A percentile compares a stretch with the other conserved stretches of the same genome.
Conservation (phyloP, 2,329 filamentous ascomycete genomes). For the Aspergillus glaucus region DNA sequence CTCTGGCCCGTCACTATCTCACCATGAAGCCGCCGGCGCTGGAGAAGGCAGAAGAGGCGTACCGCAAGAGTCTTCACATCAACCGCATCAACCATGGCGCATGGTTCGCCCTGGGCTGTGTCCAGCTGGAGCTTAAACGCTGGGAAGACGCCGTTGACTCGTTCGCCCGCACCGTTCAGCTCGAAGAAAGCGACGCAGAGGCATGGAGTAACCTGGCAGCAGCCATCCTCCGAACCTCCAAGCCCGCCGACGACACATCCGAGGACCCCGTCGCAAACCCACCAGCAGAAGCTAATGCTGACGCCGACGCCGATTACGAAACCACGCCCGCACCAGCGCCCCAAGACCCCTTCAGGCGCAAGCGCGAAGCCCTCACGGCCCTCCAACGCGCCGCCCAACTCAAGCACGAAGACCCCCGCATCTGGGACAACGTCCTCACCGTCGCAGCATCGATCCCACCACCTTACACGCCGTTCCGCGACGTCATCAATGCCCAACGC, state of each 20-base stretch:
- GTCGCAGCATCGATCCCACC: conserved; percentile 73
- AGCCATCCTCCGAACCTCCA: conserved; percentile 56
- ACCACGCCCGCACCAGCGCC: neutral
- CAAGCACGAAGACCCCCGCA: conserved; percentile 79
- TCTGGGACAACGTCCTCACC: conserved; percentile 95
- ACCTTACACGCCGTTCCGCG: conserved; percentile 57
- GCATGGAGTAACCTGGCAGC: conserved; percentile 94
- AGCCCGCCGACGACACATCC: conserved; percentile 20
- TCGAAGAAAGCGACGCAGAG: conserved; percentile 82
- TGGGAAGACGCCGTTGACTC: conserved; percentile 77
- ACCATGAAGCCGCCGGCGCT: conserved; percentile 55
- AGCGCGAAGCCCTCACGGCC: conserved; percentile 70
- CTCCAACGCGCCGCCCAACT: conserved; percentile 81
- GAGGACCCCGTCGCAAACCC: conserved; percentile 24
- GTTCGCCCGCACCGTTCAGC: conserved; percentile 74
- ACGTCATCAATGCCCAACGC: conserved; percentile 68
- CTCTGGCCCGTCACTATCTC: conserved; percentile 73
- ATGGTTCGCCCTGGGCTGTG: conserved; percentile 89
- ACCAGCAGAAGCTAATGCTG: conserved; percentile 24
- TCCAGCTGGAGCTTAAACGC: conserved; percentile 67
- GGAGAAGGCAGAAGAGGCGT: conserved; percentile 66
- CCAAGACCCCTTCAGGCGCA: conserved; percentile 53
- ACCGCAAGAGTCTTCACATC: conserved; percentile 66
- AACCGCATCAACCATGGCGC: conserved; percentile 76
- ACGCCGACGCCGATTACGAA: conserved; percentile 8